These are phyloP conservation scores for Argentina anserina DNA, from an alignment of 306 rosid species.

Conservation along the genomic window DNA sequence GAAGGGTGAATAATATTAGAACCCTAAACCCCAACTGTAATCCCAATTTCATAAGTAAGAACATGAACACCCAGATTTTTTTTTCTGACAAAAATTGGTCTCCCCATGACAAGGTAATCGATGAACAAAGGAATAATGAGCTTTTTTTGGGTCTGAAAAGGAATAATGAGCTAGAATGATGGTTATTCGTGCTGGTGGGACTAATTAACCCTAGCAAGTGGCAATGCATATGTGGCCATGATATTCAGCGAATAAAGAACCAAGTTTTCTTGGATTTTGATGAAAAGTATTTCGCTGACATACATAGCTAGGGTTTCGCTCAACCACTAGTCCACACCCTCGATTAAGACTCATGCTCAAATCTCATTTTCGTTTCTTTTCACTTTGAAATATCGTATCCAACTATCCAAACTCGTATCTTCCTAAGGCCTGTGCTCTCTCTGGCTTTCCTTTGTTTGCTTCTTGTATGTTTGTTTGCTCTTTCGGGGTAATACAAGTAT, in stretches of 20 bases:
- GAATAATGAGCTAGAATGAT: not conserved
- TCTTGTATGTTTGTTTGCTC: too few relatives aligned
- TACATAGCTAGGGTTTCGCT: not conserved
- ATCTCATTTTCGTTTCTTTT: too few relatives aligned
- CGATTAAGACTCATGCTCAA: constrained; percentile 4
- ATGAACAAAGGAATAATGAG: too few relatives aligned
- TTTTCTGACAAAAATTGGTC: not conserved
- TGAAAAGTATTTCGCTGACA: not conserved
- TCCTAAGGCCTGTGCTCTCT: too few relatives aligned
- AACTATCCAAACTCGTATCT: not conserved
- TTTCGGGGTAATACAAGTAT: too few relatives aligned
- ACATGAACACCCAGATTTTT: not conserved
- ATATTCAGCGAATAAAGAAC: not conserved
- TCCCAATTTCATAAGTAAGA: constrained; percentile 4
- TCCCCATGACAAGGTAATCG: not conserved
- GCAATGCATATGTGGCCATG: not conserved
- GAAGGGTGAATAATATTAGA: too few relatives aligned
- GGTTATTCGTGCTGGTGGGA: constrained; percentile 13
- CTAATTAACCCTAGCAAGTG: not conserved
- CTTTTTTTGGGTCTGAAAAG: too few relatives aligned
- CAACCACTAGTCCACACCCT: constrained; percentile 3
- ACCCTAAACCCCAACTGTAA: constrained; percentile 1
- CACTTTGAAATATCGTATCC: not conserved
- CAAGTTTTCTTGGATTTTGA: not conserved
- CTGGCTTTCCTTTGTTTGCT: too few relatives aligned